These are phyloP conservation scores for Elaeagnus macrophylla DNA, from an alignment of 306 rosid genomes.

Conservation along the genomic window DNA sequence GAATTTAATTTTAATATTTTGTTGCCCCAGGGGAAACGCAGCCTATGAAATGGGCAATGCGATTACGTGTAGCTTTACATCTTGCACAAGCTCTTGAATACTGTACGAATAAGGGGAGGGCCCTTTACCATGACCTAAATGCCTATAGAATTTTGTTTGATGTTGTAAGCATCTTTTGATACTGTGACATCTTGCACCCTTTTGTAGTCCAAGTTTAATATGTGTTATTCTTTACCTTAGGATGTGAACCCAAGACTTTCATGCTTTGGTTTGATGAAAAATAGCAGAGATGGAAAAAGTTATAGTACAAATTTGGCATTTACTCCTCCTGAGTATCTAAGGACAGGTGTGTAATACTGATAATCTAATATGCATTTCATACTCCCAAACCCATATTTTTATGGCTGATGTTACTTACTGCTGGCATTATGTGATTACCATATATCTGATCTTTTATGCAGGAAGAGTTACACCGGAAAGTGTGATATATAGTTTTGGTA, in stretches of 20 bases:
- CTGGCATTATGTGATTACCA: slow-evolving; percentile 4
- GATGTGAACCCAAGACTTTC: slow-evolving; percentile 91
- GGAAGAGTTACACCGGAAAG: slow-evolving; percentile 94
- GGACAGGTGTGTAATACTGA: slow-evolving; percentile 47
- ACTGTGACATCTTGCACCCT: not conserved
- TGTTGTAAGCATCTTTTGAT: slow-evolving; percentile 50
- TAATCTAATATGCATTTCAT: not conserved
- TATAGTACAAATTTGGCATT: slow-evolving; percentile 93
- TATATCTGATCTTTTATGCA: slow-evolving; percentile 22
- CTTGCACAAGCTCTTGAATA: slow-evolving; percentile 94
- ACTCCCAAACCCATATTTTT: not conserved
- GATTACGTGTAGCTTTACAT: slow-evolving; percentile 85
- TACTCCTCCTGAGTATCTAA: slow-evolving; percentile 89
- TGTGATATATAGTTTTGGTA: slow-evolving; percentile 89
- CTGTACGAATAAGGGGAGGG: slow-evolving; percentile 85
- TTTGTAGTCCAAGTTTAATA: slow-evolving; percentile 8
- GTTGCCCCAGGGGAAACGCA: slow-evolving; percentile 70
- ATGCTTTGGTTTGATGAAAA: slow-evolving; percentile 96
- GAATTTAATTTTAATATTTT: slow-evolving; percentile 17
- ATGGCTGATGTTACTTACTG: slow-evolving; percentile 5
- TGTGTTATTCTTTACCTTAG: slow-evolving; percentile 32
- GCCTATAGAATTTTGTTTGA: slow-evolving; percentile 89
- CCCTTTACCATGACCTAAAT: slow-evolving; percentile 89
- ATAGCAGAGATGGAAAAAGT: slow-evolving; percentile 95
- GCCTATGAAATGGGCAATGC: slow-evolving; percentile 95